Conservation (phyloP, 352 stramenopile genomes). For the Pythium aphanidermatum region DNA sequence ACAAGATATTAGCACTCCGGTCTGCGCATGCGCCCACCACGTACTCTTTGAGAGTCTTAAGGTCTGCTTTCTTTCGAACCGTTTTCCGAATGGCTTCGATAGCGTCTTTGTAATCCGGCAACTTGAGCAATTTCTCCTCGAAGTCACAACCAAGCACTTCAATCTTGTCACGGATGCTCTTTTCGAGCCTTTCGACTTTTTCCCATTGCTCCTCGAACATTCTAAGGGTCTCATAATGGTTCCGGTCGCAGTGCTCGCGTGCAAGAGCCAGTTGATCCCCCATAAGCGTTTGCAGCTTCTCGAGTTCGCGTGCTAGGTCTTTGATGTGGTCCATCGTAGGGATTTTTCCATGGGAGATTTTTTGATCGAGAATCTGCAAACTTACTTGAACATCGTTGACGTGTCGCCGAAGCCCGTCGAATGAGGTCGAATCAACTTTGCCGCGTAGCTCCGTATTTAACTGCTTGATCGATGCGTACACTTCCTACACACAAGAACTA, state of each 20-base stretch:
- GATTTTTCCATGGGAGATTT: constrained; percentile 26
- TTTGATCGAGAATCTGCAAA: constrained; percentile 41
- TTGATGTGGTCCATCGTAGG: constrained; percentile 38
- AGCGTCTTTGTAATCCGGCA: constrained; percentile 34
- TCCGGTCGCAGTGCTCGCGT: constrained; percentile 23
- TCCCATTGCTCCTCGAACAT: constrained; percentile 27
- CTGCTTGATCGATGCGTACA: constrained; percentile 61
- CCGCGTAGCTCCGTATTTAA: constrained; percentile 46
- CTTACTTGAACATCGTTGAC: constrained; percentile 45
- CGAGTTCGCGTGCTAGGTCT: constrained; percentile 35
- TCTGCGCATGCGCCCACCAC: constrained; percentile 2
- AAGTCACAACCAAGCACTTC: constrained; percentile 25
- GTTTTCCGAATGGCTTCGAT: constrained; percentile 37
- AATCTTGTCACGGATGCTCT: constrained; percentile 17
- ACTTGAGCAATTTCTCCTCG: constrained; percentile 32
- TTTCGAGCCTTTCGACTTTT: constrained; percentile 9
- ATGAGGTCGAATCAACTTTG: constrained; percentile 35
- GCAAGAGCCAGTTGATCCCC: constrained; percentile 30
- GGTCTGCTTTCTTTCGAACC: constrained; percentile 50
- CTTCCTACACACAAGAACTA: constrained; percentile 20
- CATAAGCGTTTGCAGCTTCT: constrained; percentile 24
- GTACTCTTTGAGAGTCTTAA: constrained; percentile 62
- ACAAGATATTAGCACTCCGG: not conserved
- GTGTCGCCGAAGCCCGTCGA: constrained; percentile 45
- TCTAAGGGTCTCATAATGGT: constrained; percentile 24